Evolutionary conservation across 2,329 filamentous ascomycete species (phyloP), one percentile per base, ranked within the genome.

Genomic region (Aspergillus arachidicola): DNA sequence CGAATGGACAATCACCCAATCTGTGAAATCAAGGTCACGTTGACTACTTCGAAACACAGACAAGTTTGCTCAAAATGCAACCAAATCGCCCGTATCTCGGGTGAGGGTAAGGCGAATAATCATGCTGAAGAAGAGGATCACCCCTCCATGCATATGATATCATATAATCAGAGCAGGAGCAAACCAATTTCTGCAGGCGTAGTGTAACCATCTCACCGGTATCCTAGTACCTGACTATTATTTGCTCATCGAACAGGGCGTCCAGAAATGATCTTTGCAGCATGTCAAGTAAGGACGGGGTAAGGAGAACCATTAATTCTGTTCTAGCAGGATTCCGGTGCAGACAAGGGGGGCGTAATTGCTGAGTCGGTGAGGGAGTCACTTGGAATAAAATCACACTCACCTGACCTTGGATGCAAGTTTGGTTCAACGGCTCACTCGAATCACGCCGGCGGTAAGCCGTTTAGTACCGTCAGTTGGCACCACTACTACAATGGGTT

Each of bases 71-170:
- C 38, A 41, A 38, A 10, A 41, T 41, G 5, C 16, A n/a, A 41
- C 38, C 38, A 41, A 41, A 41, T n/a, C 38, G 14, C 19, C 19
- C 38, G 19, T 6, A 41, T 19, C 16, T n/a, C 3, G 38, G 11
- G 14, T 28, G 23, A 28, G 10, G n/a, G 23, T 32, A 34, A 48
- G 19, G 30, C 30, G n/a, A 58, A 48, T 12, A 46, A 4, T 16
- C 32, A 38, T 57, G 55, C 48, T 53, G 19, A 32, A n/a, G 28
- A n/a, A 12, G 28, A 51, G 7, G 26, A 32, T n/a, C 21, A 32
- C 14, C 16, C 48, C 16, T 62, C 51, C 32, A 54, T 59, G 50
- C 58, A 59, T 62, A 50, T 59, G 60, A 56, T 59, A 62, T 62
- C 60, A 59, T 51, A 59, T 56, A 50, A 41, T 45, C 46, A 53